Evolutionary conservation across 768 basidiomycete species (phyloP).

Genomic region (Trametes maxima): DNA sequence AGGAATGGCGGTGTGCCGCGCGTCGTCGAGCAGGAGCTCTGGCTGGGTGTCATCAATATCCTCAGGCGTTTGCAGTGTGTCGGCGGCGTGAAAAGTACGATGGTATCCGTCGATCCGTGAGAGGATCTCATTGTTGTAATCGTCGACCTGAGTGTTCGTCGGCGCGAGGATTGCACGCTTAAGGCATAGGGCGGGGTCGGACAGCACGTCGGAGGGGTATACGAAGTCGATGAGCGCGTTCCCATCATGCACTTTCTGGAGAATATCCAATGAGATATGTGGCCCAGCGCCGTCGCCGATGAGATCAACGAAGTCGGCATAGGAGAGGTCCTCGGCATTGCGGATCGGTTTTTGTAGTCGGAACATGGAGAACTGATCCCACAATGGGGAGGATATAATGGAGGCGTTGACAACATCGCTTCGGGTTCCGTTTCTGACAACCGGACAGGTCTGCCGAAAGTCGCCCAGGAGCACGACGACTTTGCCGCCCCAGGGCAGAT

Average conservation of each 20-base stretch:
- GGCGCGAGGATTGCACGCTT: slow-evolving; percentile 41
- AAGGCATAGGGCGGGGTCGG: slow-evolving; percentile 31
- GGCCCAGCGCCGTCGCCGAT: slow-evolving; percentile 40
- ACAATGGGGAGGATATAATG: slow-evolving; percentile 39
- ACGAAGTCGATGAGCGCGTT: slow-evolving; percentile 33
- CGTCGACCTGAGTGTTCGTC: slow-evolving; percentile 39
- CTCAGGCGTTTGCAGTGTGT: slow-evolving; percentile 30
- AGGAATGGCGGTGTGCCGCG: slow-evolving; percentile 22
- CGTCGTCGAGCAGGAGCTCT: slow-evolving; percentile 27
- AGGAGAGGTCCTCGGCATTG: slow-evolving; percentile 40
- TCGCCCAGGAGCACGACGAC: slow-evolving; percentile 40
- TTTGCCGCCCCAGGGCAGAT: slow-evolving; percentile 42
- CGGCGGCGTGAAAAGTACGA: slow-evolving; percentile 30
- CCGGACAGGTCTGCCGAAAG: slow-evolving; percentile 45
- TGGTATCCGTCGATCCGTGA: slow-evolving; percentile 28
- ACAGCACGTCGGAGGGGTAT: slow-evolving; percentile 31
- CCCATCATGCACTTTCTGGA: slow-evolving; percentile 17
- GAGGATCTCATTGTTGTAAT: slow-evolving; percentile 38
- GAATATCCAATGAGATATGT: slow-evolving; percentile 29
- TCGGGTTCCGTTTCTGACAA: slow-evolving; percentile 35
- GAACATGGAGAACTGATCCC: slow-evolving; percentile 34
- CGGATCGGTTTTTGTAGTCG: slow-evolving; percentile 38
- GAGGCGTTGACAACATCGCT: slow-evolving; percentile 38
- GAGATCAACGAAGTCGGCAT: slow-evolving; percentile 39
- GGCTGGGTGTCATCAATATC: slow-evolving; percentile 22